Evolutionary conservation across 306 rosid species (phyloP).

Genomic region (Medicago ruthenica): DNA sequence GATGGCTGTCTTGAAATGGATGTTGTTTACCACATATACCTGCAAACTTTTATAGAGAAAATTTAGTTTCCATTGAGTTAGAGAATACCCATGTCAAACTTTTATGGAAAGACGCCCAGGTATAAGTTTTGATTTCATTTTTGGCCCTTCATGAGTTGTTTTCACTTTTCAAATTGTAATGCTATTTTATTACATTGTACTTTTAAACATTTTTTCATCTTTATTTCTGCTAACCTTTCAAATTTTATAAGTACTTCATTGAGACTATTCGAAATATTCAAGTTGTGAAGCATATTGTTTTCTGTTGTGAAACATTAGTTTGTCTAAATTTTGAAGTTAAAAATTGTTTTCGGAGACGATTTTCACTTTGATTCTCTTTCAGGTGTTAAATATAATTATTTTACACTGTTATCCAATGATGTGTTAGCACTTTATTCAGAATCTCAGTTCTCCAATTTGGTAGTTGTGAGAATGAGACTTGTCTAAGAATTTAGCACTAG

Average conservation of each 20-base stretch:
- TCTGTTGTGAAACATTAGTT: neutral
- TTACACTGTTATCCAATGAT: neutral
- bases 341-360: neutral
- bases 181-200: too few species aligned
- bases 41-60: slow-evolving; percentile 1
- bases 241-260: too few species aligned
- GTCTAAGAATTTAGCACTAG: neutral
- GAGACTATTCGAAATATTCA: neutral
- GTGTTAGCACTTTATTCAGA: neutral
- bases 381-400: neutral
- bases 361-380: neutral
- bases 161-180: too few species aligned
- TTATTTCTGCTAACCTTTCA: neutral
- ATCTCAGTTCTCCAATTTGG: neutral
- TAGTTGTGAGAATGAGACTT: neutral
- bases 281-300: neutral
- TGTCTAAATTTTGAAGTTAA: too few species aligned
- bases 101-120: slow-evolving; percentile 30
- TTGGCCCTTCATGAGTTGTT: neutral
- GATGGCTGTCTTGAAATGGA: neutral
- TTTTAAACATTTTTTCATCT: neutral
- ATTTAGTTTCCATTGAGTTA: slow-evolving; percentile 33
- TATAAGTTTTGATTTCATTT: neutral
- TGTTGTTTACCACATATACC: neutral
- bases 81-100: neutral